Conservation (phyloP, 148 eudicot genomes). For the Chenopodium suecicum region DNA sequence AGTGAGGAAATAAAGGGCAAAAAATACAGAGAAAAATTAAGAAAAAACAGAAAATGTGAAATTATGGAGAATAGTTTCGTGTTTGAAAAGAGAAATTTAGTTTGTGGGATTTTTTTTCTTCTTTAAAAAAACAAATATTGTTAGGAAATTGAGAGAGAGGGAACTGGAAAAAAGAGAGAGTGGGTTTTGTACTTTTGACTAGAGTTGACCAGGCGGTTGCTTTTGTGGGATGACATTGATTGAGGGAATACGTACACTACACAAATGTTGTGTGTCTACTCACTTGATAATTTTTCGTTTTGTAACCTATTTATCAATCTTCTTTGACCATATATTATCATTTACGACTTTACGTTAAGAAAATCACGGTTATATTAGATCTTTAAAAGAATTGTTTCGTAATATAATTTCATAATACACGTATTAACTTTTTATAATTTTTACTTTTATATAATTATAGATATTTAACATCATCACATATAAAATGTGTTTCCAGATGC, state of each 20-base stretch:
- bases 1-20: background rate
- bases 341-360: no score
- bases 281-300: no score
- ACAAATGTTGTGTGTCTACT: background rate
- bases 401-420: no score
- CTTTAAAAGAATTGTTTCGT: no score
- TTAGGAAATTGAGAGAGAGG: constrained; percentile 5
- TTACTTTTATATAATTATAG: no score
- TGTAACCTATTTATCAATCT: no score
- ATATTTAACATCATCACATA: no score
- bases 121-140: background rate
- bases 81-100: constrained; percentile 4
- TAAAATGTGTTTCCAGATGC: no score
- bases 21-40: background rate
- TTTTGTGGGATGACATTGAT: constrained; percentile 16
- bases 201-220: constrained; percentile 37
- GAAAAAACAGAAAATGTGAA: background rate
- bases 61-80: constrained; percentile 7
- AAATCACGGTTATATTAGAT: no score
- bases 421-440: no score
- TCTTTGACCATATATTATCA: no score
- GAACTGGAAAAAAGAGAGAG: background rate
- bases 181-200: constrained; percentile 29
- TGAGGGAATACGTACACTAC: background rate
- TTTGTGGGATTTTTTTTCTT: background rate